A percentile compares a stretch with the other conserved stretches of the same genome.
Conservation (phyloP, 768 basidiomycete genomes). For the Kondoa malvinella region DNA sequence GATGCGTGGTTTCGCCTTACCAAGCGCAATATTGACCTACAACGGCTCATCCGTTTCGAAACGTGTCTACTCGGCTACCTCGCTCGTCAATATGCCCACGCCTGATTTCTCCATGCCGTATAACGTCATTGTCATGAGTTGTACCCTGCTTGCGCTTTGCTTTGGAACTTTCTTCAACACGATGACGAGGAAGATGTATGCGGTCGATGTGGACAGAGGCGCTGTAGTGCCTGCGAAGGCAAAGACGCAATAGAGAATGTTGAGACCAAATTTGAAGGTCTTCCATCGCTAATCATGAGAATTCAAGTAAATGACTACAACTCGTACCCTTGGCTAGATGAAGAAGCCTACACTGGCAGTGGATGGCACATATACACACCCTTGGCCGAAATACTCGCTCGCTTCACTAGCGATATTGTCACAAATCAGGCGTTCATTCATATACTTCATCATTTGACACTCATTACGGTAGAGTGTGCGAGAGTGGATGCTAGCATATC, state of each 20-base stretch:
- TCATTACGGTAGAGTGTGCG: no score
- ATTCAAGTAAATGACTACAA: no score
- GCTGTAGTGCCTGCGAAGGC: background rate
- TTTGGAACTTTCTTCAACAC: conserved; percentile 86
- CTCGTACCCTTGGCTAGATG: no score
- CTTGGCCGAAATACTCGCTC: no score
- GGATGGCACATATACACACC: no score
- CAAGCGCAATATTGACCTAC: conserved; percentile 51
- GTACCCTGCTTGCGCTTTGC: conserved; percentile 48
- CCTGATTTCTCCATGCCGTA: conserved; percentile 99
- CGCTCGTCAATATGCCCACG: conserved; percentile 85
- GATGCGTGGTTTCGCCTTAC: conserved; percentile 83
- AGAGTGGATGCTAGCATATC: no score
- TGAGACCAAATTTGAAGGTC: background rate
- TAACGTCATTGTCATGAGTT: conserved; percentile 91
- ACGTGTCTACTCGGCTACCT: conserved; percentile 57
- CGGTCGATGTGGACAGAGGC: conserved; percentile 26
- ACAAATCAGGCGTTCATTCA: no score
- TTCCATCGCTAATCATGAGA: no score
- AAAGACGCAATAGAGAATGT: conserved; percentile 2
- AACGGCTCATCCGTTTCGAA: conserved; percentile 9
- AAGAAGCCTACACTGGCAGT: no score
- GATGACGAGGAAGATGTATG: conserved; percentile 59
- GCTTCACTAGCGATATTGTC: no score
- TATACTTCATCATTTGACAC: no score